Base-by-base conservation (phyloP, 495 filamentous ascomycete species). In the Podospora bellae-mahoneyi region DNA sequence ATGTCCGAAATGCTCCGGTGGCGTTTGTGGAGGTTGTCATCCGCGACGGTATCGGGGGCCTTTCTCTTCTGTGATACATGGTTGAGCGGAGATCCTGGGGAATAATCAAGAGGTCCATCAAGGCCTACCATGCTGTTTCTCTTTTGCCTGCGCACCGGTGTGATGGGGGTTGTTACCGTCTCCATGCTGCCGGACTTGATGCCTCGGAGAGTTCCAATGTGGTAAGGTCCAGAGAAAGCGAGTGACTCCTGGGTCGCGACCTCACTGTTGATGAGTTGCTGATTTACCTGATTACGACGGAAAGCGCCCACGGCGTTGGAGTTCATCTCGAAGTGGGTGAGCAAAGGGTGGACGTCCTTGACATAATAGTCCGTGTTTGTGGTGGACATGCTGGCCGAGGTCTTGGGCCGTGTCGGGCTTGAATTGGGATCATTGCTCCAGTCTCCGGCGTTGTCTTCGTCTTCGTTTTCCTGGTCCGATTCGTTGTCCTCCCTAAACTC, bases 221-320 rank as follows among this genome's bases (percentile, higher is more conserved):
- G 76, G 69, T 80, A 83, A 1, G 87, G 89, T 10, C 77, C 79
- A 13, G 81, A 78, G 66, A 87, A 87, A 5, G 81, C 83, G 30
- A 86, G 78, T 7, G 83, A 84, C 26, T 84, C 85, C 18, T 83
- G 79, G 62, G 79, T 83, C 59, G 80, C 78, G 68, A 84, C 82
- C 68, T 87, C 85, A 75, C 87, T 87, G 68, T 86, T 81, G 66
- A 91, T 82, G 48, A 90, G 84, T 69, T 90, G 85, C 73, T 91
- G 89, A 67, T 89, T 87, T 73, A 86, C 87, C 76, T 94, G 90
- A 73, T 93, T 91, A 53, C 87, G 86, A 55, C 91, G 90, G 80
- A 94, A 95, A 7, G 91, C 89, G 39, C 89, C 90, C 67, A 93
- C 90, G 53, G 89, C 84, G 64, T 87, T 86, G 57, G 85, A 82